Evolutionary conservation across 202 grass and related monocot species (phyloP), one percentile per base, ranked within the genome.

Genomic region (Sporobolus alterniflorus): DNA sequence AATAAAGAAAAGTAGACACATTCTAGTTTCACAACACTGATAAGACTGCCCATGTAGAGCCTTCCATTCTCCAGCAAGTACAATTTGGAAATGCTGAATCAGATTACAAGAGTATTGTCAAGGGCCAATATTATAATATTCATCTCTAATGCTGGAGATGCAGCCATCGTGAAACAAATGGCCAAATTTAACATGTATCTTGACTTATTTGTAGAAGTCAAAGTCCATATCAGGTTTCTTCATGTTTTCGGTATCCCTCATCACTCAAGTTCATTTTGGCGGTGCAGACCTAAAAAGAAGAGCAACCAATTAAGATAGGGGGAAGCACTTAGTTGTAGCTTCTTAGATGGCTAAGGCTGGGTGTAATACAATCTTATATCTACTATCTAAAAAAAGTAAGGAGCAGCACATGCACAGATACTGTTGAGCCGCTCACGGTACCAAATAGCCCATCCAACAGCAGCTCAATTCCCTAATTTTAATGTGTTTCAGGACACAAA

Each of bases 221-320:
- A 97, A 97, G 29, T 94, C 91, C 0, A 87, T 94, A 67, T 97
- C 94, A 6, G 94, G 94, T 74, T 97, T 97, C 91, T 97, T 94
- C 70, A 97, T 91, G 14, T 97, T 97, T 92, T 24, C 92, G 77
- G 79, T 94, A 94, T 41, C 92, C 92, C 83, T 94, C 92, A 65
- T 94, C 92, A 0, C n/a, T n/a, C n/a, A n/a, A n/a, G n/a, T n/a
- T n/a, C n/a, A n/a, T n/a, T n/a, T n/a, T n/a, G n/a, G n/a, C n/a
- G n/a, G n/a, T n/a, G n/a, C n/a, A n/a, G n/a, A n/a, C n/a, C n/a
- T n/a, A n/a, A n/a, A n/a, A n/a, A n/a, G n/a, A n/a, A n/a, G n/a
- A n/a, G n/a, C n/a, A n/a, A n/a, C n/a, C n/a, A n/a, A n/a, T n/a
- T n/a, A n/a, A n/a, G n/a, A n/a, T n/a, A n/a, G n/a, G n/a, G n/a